Evolutionary conservation across 345 rosid species (phyloP).

Genomic region (Aurinia saxatilis): DNA sequence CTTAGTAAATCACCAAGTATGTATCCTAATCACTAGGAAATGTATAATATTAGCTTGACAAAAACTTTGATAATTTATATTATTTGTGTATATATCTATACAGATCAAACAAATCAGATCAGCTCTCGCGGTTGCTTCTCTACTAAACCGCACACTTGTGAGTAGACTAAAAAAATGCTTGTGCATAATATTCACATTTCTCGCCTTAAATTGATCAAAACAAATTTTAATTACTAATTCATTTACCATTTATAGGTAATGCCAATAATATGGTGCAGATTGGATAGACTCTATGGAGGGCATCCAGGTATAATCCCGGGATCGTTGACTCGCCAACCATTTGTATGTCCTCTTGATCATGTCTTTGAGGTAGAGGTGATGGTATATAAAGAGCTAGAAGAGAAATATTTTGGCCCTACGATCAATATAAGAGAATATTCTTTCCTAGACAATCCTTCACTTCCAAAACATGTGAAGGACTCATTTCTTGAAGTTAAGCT

Average conservation of each 20-base stretch:
- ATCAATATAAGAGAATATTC: conserved; percentile 80
- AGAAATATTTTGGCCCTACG: background rate
- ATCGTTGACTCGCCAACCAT: conserved; percentile 88
- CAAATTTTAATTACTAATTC: background rate
- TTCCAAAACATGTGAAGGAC: conserved; percentile 81
- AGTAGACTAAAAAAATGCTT: conserved; percentile 27
- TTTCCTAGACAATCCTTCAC: conserved; percentile 61
- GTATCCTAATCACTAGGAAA: conserved; percentile 18
- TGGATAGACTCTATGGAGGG: conserved; percentile 93
- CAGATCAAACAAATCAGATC: conserved; percentile 92
- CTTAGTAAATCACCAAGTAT: conserved; percentile 84
- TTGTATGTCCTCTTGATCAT: conserved; percentile 93
- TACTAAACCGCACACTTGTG: conserved; percentile 88
- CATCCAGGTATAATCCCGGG: conserved; percentile 96
- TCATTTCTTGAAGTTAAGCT: conserved; percentile 89
- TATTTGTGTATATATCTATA: conserved; percentile 17
- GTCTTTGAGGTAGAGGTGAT: conserved; percentile 69
- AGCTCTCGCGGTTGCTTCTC: conserved; percentile 79
- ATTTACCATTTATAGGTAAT: conserved; percentile 52
- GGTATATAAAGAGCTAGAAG: too few species aligned
- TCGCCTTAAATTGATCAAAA: too few species aligned
- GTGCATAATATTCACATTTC: background rate
- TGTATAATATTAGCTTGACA: background rate
- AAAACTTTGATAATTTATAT: conserved; percentile 5
- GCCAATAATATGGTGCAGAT: conserved; percentile 98